These are phyloP conservation scores for Alternaria sp. DNA, from an alignment of 2,329 filamentous ascomycete species.

Conservation along the genomic window DNA sequence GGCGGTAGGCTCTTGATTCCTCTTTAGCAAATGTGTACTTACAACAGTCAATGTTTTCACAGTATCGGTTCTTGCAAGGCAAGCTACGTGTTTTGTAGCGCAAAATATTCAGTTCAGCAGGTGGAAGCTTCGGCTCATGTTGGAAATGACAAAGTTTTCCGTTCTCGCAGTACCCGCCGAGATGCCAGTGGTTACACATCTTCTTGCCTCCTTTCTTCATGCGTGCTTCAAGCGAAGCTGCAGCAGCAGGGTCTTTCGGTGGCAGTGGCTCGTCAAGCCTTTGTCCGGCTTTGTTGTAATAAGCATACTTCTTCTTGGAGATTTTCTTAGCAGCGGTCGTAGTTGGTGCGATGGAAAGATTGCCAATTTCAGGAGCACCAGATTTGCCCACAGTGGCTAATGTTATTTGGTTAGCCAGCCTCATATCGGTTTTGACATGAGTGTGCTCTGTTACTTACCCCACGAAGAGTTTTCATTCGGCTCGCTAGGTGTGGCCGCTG, in stretches of 20 bases:
- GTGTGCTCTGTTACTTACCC: constrained; percentile 19
- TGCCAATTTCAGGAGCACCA: constrained; percentile 40
- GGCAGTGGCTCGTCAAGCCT: constrained; percentile 54
- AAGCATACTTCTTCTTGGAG: constrained; percentile 49
- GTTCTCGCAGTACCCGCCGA: constrained; percentile 52
- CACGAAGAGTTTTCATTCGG: constrained; percentile 32
- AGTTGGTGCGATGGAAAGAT: constrained; percentile 50
- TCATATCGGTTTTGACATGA: not conserved
- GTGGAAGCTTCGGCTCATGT: constrained; percentile 53
- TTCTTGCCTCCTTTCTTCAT: constrained; percentile 45
- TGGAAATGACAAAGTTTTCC: constrained; percentile 55
- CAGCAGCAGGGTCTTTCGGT: constrained; percentile 36
- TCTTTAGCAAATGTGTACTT: constrained; percentile 21
- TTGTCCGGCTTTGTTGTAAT: constrained; percentile 55
- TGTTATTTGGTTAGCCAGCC: constrained; percentile 26
- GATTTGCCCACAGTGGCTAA: constrained; percentile 56
- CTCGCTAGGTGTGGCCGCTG: constrained; percentile 19
- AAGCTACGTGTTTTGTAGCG: constrained; percentile 55
- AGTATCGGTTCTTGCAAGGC: constrained; percentile 51
- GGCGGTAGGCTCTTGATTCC: not conserved
- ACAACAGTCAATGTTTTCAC: constrained; percentile 55
- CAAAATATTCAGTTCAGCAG: constrained; percentile 52
- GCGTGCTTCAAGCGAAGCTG: constrained; percentile 39
- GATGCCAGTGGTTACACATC: constrained; percentile 49
- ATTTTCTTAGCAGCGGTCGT: constrained; percentile 27